Percentiles rank a stretch among this genome's conserved stretches.
These are phyloP conservation scores for Aspergillus pseudoterreus DNA, from an alignment of 2,329 filamentous ascomycete genomes.

Conservation along the genomic window DNA sequence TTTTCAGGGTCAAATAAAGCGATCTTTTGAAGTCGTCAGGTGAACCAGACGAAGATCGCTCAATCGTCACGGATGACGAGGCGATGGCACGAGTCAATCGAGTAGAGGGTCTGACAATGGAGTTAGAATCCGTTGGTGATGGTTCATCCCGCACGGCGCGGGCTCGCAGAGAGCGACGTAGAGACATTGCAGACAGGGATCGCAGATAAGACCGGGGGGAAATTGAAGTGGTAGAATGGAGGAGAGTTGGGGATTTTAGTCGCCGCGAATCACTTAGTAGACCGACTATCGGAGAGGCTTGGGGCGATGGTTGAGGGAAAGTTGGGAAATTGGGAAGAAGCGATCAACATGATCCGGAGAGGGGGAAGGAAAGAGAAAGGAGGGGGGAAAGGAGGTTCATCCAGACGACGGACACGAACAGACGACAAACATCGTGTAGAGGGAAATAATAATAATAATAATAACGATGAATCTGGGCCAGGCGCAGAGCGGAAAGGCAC, in stretches of 20 bases:
- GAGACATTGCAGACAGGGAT: constrained; percentile 26
- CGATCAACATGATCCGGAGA: background rate
- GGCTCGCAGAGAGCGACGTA: constrained; percentile 38
- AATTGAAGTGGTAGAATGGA: background rate
- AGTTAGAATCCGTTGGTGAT: constrained; percentile 31
- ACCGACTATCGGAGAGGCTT: background rate
- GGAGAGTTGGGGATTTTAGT: background rate
- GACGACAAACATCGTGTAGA: constrained; percentile 2
- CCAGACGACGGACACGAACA: constrained; percentile 5
- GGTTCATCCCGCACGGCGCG: constrained; percentile 26
- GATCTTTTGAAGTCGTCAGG: constrained; percentile 37
- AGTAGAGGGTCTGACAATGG: constrained; percentile 31
- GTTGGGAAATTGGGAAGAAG: background rate
- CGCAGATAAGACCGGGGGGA: background rate
- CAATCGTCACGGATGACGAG: constrained; percentile 34
- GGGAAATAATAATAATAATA: too few species aligned
- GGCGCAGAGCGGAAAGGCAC: constrained; percentile 29
- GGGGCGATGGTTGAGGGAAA: background rate
- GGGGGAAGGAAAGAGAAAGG: constrained; percentile 10
- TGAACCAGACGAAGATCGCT: constrained; percentile 31
- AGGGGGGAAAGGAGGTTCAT: constrained; percentile 8
- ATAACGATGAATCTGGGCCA: constrained; percentile 4
- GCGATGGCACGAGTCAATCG: constrained; percentile 31
- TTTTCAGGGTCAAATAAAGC: constrained; percentile 47
- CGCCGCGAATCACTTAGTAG: background rate